phyloP scores from a whole-genome alignment of 2,329 filamentous ascomycete genomes.

The Emydomyces testavorans region DNA sequence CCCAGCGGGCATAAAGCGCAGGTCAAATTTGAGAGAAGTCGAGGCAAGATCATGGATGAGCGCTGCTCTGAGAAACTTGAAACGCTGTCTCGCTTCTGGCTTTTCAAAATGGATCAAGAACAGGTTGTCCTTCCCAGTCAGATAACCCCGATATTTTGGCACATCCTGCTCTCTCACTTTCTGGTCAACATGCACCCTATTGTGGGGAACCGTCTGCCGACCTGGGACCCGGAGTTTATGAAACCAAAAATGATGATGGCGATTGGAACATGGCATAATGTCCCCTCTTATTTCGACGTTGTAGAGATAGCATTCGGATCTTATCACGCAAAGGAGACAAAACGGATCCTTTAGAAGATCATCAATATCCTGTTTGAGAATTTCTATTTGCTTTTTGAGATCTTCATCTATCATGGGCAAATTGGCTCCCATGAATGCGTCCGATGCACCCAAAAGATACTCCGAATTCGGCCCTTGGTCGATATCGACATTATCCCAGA shows the following conservation, averaged over 20 bases:
- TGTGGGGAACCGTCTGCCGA: too few relatives aligned
- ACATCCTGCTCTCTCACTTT: background rate
- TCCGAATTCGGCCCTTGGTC: background rate
- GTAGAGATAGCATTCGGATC: background rate
- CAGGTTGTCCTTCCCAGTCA: too few relatives aligned
- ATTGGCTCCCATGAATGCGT: background rate
- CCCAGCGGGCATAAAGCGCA: background rate
- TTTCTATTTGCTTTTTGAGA: background rate
- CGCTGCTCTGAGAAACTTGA: too few relatives aligned
- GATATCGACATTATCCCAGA: background rate
- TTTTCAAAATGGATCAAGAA: too few relatives aligned
- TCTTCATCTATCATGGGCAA: background rate
- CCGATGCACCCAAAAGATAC: background rate
- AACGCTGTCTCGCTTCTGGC: too few relatives aligned
- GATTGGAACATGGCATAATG: too few relatives aligned
- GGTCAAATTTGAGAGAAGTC: background rate
- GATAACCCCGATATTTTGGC: background rate
- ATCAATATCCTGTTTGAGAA: background rate
- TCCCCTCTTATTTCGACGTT: background rate
- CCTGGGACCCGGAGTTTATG: too few relatives aligned
- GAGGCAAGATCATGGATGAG: too few relatives aligned
- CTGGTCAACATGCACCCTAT: background rate
- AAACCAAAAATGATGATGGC: too few relatives aligned
- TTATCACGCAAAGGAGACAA: background rate
- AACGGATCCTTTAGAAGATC: background rate